phyloP scores from a whole-genome alignment of 2,329 filamentous ascomycete species.

The Colletotrichum sp. region DNA sequence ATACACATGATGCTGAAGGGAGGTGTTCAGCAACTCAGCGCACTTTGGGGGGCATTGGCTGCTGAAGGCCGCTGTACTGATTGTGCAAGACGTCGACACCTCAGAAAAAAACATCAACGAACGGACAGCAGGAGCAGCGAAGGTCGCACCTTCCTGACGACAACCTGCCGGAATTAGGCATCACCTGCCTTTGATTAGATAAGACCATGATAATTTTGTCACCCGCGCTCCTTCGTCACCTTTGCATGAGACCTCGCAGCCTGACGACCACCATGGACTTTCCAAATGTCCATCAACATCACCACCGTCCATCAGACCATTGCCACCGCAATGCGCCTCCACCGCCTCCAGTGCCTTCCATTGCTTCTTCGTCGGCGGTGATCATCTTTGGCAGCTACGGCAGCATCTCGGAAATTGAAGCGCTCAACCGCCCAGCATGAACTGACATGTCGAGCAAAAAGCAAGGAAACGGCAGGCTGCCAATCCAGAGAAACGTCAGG shows the following conservation, averaged over 20 bases:
- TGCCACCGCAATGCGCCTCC: background rate
- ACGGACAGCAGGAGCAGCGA: background rate
- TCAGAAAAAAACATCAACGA: background rate
- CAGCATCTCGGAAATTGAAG: slow-evolving; percentile 9
- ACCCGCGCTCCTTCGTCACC: background rate
- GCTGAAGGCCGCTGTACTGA: background rate
- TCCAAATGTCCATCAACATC: background rate
- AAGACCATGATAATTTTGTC: background rate
- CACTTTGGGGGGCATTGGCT: background rate
- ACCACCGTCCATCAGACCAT: background rate
- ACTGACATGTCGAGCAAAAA: background rate
- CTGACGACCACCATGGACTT: background rate
- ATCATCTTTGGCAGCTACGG: background rate
- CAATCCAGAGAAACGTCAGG: background rate
- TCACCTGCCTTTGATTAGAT: background rate
- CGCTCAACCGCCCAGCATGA: background rate
- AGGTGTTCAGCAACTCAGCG: background rate
- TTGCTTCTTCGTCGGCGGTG: background rate
- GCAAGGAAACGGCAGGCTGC: background rate
- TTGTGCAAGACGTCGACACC: background rate
- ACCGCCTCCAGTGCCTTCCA: background rate
- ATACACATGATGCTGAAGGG: background rate
- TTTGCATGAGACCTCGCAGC: background rate
- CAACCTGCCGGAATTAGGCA: background rate
- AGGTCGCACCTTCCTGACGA: background rate